phyloP scores from a whole-genome alignment of 306 rosid genomes.

The Sophora flavescens region DNA sequence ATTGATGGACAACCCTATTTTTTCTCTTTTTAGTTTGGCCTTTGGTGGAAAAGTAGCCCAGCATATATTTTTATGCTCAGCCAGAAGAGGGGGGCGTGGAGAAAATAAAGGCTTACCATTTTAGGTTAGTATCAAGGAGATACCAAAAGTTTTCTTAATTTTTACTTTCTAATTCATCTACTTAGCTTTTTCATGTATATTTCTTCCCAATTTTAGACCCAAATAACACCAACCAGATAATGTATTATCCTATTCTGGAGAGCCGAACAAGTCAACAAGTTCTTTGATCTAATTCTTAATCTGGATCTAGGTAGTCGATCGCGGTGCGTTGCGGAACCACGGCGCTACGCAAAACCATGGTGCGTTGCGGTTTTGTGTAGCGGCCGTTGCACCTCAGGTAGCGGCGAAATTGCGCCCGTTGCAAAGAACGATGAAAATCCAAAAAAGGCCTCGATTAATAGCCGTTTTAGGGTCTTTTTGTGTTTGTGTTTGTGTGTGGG shows the following conservation, averaged over 20 bases:
- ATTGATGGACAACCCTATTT: constrained; percentile 13
- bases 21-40: too few relatives aligned
- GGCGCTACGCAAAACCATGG: too few relatives aligned
- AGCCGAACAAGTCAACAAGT: neutral
- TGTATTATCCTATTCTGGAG: constrained; percentile 17
- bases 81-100: neutral
- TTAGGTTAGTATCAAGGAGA: constrained; percentile 23
- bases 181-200: neutral
- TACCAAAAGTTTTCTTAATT: neutral
- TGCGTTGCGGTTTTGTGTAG: too few relatives aligned
- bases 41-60: neutral
- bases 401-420: too few relatives aligned
- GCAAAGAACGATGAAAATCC: too few relatives aligned
- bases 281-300: neutral
- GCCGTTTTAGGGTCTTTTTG: too few relatives aligned
- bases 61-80: neutral
- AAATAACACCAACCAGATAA: neutral
- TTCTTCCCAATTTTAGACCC: constrained; percentile 21
- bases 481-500: too few relatives aligned
- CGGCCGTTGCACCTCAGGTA: too few relatives aligned
- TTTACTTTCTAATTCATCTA: constrained; percentile 1
- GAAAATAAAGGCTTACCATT: constrained; percentile 25
- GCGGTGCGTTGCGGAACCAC: too few relatives aligned
- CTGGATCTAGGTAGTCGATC: constrained; percentile 3
- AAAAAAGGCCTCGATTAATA: too few relatives aligned